A percentile compares a stretch with the other conserved stretches of the same genome.
Conservation (phyloP, 2,329 filamentous ascomycete species). For the Paecilomyces variotii region DNA sequence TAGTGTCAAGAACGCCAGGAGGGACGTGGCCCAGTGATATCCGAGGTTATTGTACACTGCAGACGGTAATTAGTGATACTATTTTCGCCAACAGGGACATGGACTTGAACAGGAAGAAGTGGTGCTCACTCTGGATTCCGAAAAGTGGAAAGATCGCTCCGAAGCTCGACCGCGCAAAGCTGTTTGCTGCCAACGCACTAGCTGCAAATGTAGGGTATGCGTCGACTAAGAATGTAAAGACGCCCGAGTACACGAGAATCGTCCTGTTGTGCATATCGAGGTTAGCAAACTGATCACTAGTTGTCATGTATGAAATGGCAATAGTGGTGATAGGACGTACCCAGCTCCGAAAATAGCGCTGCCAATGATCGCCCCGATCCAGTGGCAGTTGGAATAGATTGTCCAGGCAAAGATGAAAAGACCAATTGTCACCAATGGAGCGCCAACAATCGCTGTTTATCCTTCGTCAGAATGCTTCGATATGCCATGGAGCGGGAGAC, state of each 20-base stretch:
- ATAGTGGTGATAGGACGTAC: slow-evolving; percentile 40
- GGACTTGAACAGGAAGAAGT: background rate
- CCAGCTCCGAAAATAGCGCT: slow-evolving; percentile 62
- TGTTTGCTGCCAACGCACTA: slow-evolving; percentile 71
- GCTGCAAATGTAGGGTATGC: slow-evolving; percentile 41
- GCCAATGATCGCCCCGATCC: slow-evolving; percentile 68
- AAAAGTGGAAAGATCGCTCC: slow-evolving; percentile 73
- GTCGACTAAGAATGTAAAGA: slow-evolving; percentile 81
- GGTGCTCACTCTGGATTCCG: slow-evolving; percentile 47
- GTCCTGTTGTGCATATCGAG: slow-evolving; percentile 46
- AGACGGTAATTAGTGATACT: background rate
- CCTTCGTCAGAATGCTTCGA: background rate
- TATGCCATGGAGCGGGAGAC: slow-evolving; percentile 25
- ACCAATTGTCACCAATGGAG: slow-evolving; percentile 67
- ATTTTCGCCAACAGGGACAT: background rate
- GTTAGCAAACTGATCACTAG: background rate
- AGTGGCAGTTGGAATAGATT: slow-evolving; percentile 63
- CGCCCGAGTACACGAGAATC: slow-evolving; percentile 70
- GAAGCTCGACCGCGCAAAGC: slow-evolving; percentile 69
- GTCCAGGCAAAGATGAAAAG: slow-evolving; percentile 90
- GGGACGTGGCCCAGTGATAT: slow-evolving; percentile 39
- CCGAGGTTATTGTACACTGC: slow-evolving; percentile 40
- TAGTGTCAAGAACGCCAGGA: slow-evolving; percentile 37
- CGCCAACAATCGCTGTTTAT: slow-evolving; percentile 55
- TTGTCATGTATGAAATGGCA: background rate